Base-by-base conservation (phyloP, 176 grass and related monocot genomes). In the Phoenix dactylifera region DNA sequence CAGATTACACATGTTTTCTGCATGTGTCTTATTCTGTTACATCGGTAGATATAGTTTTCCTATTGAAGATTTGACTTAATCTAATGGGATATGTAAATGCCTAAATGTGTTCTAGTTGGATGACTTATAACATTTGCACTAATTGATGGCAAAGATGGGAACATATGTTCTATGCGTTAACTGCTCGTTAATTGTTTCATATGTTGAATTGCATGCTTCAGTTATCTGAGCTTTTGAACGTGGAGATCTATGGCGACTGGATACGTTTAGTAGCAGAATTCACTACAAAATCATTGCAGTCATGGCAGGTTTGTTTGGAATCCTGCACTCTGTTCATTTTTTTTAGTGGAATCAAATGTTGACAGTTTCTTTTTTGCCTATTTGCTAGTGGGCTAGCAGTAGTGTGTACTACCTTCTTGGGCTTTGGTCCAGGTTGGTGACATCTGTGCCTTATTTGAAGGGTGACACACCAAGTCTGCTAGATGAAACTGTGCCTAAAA, bases 401-500 rank as follows among this genome's bases (percentile, higher is more conserved):
- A 98, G 94, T 72, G 79, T 98, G 22, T 98, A 93, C 70, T 98
- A 98, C 68, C 84, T 98, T 73, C 65, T 98, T 52, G 86, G 94
- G 22, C 85, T 98, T 54, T 98, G 94, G 94, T 98, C 88, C 29
- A 88, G 94, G 74, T 65, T 98, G 72, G 94, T 98, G 55, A 98
- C 94, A 70, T 98, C 94, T 23, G 85, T 98, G 18, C 94, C 94
- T 78, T 98, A 98, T 72, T 81, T 98, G 79, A 98, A 98, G 81
- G 85, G 94, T 0, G 88, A 93, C 75, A 83, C 81, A 64, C 88
- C 94, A 64, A 93, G 88, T 77, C 60, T 92, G 64, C 84, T 98
- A 49, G 94, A 93, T 88, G 85, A 98, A 81, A 98, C 85, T 73
- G 94, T 93, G 53, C 94, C 88, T 55, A 98, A 89, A 83, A 98